phyloP scores from a whole-genome alignment of 805 yeast genomes.

The Candida ovalis region DNA sequence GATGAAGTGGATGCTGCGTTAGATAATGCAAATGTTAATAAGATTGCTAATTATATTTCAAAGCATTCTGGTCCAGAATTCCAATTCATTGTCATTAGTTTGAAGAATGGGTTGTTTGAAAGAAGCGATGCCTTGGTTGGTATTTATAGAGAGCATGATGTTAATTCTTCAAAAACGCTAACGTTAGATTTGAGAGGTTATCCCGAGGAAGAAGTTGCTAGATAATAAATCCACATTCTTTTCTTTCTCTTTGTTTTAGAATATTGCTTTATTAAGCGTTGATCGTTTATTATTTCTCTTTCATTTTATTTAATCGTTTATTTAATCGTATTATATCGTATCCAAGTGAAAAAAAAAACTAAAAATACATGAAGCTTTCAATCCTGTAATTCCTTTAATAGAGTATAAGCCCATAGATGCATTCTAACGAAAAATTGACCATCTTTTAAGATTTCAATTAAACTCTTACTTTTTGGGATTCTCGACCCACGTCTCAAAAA shows the following conservation, averaged over 20 bases:
- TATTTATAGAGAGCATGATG: slow-evolving; percentile 75
- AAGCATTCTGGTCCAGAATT: slow-evolving; percentile 70
- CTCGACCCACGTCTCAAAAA: slow-evolving; percentile 52
- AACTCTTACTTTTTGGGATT: slow-evolving; percentile 49
- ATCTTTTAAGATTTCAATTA: slow-evolving; percentile 54
- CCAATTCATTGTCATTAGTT: slow-evolving; percentile 90
- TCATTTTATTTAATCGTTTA: too few relatives aligned
- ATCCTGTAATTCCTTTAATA: slow-evolving; percentile 32
- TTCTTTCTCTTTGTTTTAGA: neutral
- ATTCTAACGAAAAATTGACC: slow-evolving; percentile 50
- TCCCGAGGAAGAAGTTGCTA: slow-evolving; percentile 34
- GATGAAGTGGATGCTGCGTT: slow-evolving; percentile 99
- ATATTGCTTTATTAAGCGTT: neutral
- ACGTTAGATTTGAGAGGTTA: slow-evolving; percentile 69
- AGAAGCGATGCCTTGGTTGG: slow-evolving; percentile 90
- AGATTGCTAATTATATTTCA: slow-evolving; percentile 81
- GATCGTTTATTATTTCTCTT: neutral
- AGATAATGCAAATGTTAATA: slow-evolving; percentile 82
- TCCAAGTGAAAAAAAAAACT: too few relatives aligned
- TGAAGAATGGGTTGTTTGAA: slow-evolving; percentile 84
- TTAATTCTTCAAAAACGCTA: slow-evolving; percentile 68
- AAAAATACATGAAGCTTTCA: neutral
- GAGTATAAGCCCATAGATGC: slow-evolving; percentile 60
- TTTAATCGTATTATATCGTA: too few relatives aligned
- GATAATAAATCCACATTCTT: neutral